Evolutionary conservation across 1,139 yeast species (phyloP).

Genomic region (Tardiomyces digboiensis): DNA sequence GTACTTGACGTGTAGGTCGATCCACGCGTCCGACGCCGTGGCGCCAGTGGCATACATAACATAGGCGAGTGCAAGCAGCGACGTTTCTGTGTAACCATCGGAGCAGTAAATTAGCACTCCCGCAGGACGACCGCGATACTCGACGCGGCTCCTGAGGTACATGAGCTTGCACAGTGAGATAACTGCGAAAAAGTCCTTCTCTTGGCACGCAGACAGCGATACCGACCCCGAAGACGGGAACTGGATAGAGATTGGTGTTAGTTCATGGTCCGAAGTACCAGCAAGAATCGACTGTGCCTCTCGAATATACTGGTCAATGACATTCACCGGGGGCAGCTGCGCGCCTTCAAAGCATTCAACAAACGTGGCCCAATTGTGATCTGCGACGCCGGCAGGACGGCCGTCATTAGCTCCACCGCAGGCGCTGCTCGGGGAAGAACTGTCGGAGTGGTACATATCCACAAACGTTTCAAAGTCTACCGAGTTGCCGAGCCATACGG

Average conservation of each 20-base stretch:
- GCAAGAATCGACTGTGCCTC: slow-evolving; percentile 9
- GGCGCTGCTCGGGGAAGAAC: slow-evolving; percentile 5
- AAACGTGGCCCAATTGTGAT: slow-evolving; percentile 26
- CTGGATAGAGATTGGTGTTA: slow-evolving; percentile 31
- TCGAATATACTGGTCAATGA: slow-evolving; percentile 18
- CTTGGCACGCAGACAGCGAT: slow-evolving; percentile 12
- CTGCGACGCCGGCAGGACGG: background rate
- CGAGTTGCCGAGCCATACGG: slow-evolving; percentile 76
- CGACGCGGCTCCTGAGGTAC: slow-evolving; percentile 18
- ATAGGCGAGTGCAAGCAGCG: slow-evolving; percentile 61
- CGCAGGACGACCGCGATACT: slow-evolving; percentile 13
- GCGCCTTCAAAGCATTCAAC: slow-evolving; percentile 44
- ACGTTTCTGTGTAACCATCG: slow-evolving; percentile 91
- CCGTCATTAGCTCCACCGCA: slow-evolving; percentile 3
- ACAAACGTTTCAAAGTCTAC: slow-evolving; percentile 36
- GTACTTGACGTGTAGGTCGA: slow-evolving; percentile 50
- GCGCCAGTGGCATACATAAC: slow-evolving; percentile 56
- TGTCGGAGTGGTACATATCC: slow-evolving; percentile 8
- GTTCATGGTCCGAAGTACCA: slow-evolving; percentile 2
- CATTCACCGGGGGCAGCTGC: slow-evolving; percentile 35
- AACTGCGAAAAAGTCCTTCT: slow-evolving; percentile 17
- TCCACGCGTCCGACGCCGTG: slow-evolving; percentile 37
- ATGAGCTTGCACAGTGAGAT: slow-evolving; percentile 26
- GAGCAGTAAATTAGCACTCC: slow-evolving; percentile 57
- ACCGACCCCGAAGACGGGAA: slow-evolving; percentile 72